phyloP scores from a whole-genome alignment of 768 basidiomycete genomes.

The Lenzites betulinus region DNA sequence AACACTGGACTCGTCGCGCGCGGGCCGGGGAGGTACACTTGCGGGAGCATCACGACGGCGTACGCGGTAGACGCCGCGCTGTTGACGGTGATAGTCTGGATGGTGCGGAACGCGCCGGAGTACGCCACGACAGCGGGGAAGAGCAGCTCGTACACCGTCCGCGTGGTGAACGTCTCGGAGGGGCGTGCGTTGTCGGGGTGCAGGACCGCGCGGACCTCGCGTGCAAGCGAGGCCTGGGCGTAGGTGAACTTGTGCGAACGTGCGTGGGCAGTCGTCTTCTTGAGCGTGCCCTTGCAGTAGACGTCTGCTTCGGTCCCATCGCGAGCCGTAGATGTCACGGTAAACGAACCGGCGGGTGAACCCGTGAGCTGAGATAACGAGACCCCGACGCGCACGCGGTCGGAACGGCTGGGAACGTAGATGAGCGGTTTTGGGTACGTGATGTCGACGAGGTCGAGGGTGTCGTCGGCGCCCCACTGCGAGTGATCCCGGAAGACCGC shows the following conservation, averaged over 20 bases:
- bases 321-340: slow-evolving; percentile 35
- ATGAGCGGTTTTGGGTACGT: slow-evolving; percentile 59
- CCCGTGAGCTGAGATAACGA: slow-evolving; percentile 34
- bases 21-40: slow-evolving; percentile 30
- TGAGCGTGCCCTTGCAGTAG: slow-evolving; percentile 4
- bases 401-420: slow-evolving; percentile 36
- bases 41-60: slow-evolving; percentile 49
- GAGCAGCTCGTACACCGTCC: slow-evolving; percentile 62
- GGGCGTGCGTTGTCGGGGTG: slow-evolving; percentile 4
- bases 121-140: slow-evolving; percentile 73
- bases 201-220: slow-evolving; percentile 30
- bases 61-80: slow-evolving; percentile 49
- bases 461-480: slow-evolving; percentile 30
- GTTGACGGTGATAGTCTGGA: slow-evolving; percentile 54
- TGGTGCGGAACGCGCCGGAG: slow-evolving; percentile 55
- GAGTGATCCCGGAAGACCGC: slow-evolving; percentile 38
- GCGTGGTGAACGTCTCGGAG: slow-evolving; percentile 53
- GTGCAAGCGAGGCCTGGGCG: slow-evolving; percentile 37
- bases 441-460: slow-evolving; percentile 45
- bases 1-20: slow-evolving; percentile 58
- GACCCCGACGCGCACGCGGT: slow-evolving; percentile 38
- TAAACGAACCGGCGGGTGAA: slow-evolving; percentile 45
- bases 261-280: neutral
- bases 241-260: slow-evolving; percentile 33
- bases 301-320: slow-evolving; percentile 33